Base-by-base conservation (phyloP, 2,329 filamentous ascomycete genomes). In the Orbilia quercus region DNA sequence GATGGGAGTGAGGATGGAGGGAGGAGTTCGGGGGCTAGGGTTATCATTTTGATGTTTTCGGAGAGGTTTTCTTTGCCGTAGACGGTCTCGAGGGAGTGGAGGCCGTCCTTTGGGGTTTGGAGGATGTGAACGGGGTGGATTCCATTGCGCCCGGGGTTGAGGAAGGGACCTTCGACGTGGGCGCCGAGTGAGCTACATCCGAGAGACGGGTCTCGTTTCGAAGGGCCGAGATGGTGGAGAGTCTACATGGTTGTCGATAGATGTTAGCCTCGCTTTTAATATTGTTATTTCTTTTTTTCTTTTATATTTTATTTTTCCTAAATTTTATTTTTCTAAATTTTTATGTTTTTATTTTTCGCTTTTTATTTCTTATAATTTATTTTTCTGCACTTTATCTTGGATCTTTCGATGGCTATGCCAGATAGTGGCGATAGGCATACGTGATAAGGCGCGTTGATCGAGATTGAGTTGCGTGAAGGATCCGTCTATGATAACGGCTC, bases 91-190 rank as follows among this genome's bases (percentile, higher is more conserved):
- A 93, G 82, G 75, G 92, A 90, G 9, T 84, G 79, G 67, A 93
- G 85, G 23, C 84, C 86, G 42, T 87, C 81, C 9, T 87, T 76
- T 1, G 84, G 89, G 54, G 87, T 82, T 42, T 84, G 87, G 47
- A 96, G 84, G 14, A 95, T 90, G 64, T 89, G 85, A 16, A 85
- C 82, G 78, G 90, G 91, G 83, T 96, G 93, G 38, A 96, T 89
- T 55, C 93, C 93, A 78, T 96, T 96, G 80, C 94, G 94, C 50
- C 87, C 87, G 0, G 90, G 89, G 77, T 84, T 91, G 63, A 97
- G 84, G 81, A 97, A 97, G 0, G 93, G 93, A 0, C 93, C 93
- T 83, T 97, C 93, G 79, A 91, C 90, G 79, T 97, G 93, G 1
- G 92, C 92, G 28, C 93, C 93, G 12, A 97, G 86, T 0, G 91